Evolutionary conservation across 2,329 filamentous ascomycete genomes (phyloP).

Genomic region (Botrytis deweyae): DNA sequence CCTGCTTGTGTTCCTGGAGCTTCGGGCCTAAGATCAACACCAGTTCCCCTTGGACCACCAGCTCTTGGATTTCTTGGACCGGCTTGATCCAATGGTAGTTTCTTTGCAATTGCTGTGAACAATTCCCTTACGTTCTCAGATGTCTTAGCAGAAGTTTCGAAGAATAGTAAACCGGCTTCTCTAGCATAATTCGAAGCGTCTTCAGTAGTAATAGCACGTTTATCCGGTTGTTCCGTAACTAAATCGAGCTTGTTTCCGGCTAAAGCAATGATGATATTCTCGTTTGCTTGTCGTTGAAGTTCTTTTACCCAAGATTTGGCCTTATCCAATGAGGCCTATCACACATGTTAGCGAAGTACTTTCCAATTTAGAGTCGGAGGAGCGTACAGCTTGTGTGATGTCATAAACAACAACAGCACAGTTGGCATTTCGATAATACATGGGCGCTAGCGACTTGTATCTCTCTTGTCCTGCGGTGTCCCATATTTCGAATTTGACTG

Average conservation of each 20-base stretch:
- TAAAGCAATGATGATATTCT: conserved; percentile 98
- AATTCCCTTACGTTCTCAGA: conserved; percentile 93
- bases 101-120: conserved; percentile 97
- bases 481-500: conserved; percentile 99
- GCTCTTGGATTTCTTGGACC: conserved; percentile 82
- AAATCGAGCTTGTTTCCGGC: conserved; percentile 98
- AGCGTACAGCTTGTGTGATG: conserved; percentile 90
- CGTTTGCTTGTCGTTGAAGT: conserved; percentile 96
- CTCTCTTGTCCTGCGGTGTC: conserved; percentile 97
- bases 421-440: conserved; percentile 99
- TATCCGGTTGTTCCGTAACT: conserved; percentile 90
- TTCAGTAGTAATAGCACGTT: conserved; percentile 83
- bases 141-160: conserved; percentile 97
- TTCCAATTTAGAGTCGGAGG: neutral
- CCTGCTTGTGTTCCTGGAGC: conserved; percentile 58
- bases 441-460: conserved; percentile 97
- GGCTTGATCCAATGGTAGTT: conserved; percentile 91
- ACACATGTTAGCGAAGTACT: neutral
- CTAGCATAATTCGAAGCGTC: conserved; percentile 95
- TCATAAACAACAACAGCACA: conserved; percentile 99
- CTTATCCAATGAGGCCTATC: conserved; percentile 91
- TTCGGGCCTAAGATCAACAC: conserved; percentile 61
- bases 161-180: conserved; percentile 93
- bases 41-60: conserved; percentile 47
- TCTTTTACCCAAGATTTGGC: conserved; percentile 99